Evolutionary conservation across 352 stramenopile species (phyloP), one percentile per base, ranked within the genome.

Genomic region (Pythium phragmiticola): DNA sequence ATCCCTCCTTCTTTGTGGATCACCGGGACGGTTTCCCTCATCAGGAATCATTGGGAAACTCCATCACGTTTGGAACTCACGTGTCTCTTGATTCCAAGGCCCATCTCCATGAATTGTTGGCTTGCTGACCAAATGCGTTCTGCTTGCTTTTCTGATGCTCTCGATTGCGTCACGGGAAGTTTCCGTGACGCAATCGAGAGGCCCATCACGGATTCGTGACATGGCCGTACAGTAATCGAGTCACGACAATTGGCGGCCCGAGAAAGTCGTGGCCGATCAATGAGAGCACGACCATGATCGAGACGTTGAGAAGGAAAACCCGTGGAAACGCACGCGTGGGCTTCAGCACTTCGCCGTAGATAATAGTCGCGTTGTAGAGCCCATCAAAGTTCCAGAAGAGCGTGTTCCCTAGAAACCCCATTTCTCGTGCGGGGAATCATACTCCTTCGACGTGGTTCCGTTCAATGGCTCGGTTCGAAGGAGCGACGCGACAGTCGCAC

Each of bases 311-410:
- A 21, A 88, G 73, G 66, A 98, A 92, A 0, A 84, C 88, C 23
- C 67, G 60, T 14, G 71, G 71, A 19, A 69, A 78, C 4, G 59
- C 58, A 11, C 61, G 47, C 14, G 68, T 39, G 3, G 68, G 85
- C 65, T 92, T 82, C 3, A 82, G 62, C 23, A 97, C 85, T 61
- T 97, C 85, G 8, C 75, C 89, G 7, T 82, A 87, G 68, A 96
- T 95, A 2, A 75, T 77, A 12, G 82, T 88, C 0, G 80, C 86
- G 28, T 70, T 70, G 66, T 98, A 89, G 69, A 96, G 97, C 14
- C 80, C 90, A 62, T 98, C 97, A 30, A 96, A 85, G 74, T 96
- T 97, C 94, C 94, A 98, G 67, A 97, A 96, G 12, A 60, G 53
- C 14, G 53, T 51, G 39, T 60, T 60, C 21, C 50, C 55, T 39